phyloP scores from a whole-genome alignment of 331 rosid genomes.

The Malus hybrid region DNA sequence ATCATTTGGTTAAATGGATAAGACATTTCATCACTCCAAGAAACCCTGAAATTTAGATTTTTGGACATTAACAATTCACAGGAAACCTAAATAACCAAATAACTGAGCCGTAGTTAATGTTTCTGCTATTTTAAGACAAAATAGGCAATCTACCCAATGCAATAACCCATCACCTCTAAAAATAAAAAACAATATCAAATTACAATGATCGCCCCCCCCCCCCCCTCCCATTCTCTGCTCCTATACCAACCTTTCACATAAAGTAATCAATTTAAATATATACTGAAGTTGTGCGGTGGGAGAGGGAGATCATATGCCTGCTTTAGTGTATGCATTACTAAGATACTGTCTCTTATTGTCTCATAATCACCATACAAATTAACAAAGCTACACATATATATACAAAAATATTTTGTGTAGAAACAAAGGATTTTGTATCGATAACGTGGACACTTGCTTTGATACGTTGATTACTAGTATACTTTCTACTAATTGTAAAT shows the following conservation, averaged over 20 bases:
- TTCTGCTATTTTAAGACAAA: slow-evolving; percentile 38
- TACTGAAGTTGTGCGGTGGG: slow-evolving; percentile 1
- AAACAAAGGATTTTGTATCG: too few species aligned
- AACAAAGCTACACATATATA: slow-evolving; percentile 8
- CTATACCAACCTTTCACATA: slow-evolving; percentile 9
- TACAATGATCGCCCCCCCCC: not conserved
- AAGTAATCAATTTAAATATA: not conserved
- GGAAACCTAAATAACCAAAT: slow-evolving; percentile 33
- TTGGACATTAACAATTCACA: slow-evolving; percentile 27
- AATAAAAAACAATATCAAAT: slow-evolving; percentile 34
- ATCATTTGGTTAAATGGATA: slow-evolving; percentile 39
- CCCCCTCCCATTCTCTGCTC: slow-evolving; percentile 7
- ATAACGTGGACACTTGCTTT: too few species aligned
- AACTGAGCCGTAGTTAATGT: slow-evolving; percentile 13
- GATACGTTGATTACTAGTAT: not conserved
- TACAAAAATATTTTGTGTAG: too few species aligned
- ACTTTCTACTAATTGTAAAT: not conserved
- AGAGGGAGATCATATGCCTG: slow-evolving; percentile 20
- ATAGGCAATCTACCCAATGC: slow-evolving; percentile 34
- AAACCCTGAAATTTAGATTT: slow-evolving; percentile 66
- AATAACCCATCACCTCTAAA: not conserved
- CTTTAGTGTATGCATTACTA: slow-evolving; percentile 42
- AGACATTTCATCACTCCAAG: slow-evolving; percentile 64
- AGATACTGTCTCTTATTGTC: slow-evolving; percentile 22
- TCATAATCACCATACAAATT: slow-evolving; percentile 10